phyloP scores from a whole-genome alignment of 2,329 filamentous ascomycete genomes.

The Xylaria sp. region DNA sequence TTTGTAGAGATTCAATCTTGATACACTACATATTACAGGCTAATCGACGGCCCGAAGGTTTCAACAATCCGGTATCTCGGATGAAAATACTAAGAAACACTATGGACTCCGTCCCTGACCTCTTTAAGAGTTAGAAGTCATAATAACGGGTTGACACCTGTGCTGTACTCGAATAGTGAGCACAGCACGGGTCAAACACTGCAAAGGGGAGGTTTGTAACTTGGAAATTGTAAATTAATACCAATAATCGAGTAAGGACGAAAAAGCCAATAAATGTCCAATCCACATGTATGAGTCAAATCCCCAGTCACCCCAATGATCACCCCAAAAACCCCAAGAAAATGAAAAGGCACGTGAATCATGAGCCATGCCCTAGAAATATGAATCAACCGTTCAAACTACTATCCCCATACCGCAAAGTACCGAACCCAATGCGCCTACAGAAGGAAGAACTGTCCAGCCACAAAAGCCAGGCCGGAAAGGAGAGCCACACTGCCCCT shows the following conservation, averaged over 20 bases:
- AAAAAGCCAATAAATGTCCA: not conserved
- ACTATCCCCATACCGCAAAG: not conserved
- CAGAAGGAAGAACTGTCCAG: slow-evolving; percentile 34
- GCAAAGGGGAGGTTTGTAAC: not conserved
- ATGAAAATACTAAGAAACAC: too few relatives aligned
- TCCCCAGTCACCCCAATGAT: slow-evolving; percentile 1
- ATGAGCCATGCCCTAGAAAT: slow-evolving; percentile 27
- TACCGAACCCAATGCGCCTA: slow-evolving; percentile 18
- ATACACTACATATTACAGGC: too few relatives aligned
- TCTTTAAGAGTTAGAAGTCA: too few relatives aligned
- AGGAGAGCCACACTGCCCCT: slow-evolving; percentile 33
- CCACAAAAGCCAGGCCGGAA: slow-evolving; percentile 33
- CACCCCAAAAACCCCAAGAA: not conserved
- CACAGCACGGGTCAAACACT: too few relatives aligned
- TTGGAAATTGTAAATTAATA: slow-evolving; percentile 8
- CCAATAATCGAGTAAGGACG: not conserved
- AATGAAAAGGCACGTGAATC: slow-evolving; percentile 19
- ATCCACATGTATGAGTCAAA: slow-evolving; percentile 7
- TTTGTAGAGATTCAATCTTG: too few relatives aligned
- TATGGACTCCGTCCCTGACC: too few relatives aligned
- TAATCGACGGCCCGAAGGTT: too few relatives aligned
- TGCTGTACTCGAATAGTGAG: too few relatives aligned
- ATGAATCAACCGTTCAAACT: slow-evolving; percentile 7
- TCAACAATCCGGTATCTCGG: too few relatives aligned
- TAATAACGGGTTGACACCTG: too few relatives aligned